phyloP scores from a whole-genome alignment of 2,329 filamentous ascomycete genomes.

The Cryphonectria japonica region DNA sequence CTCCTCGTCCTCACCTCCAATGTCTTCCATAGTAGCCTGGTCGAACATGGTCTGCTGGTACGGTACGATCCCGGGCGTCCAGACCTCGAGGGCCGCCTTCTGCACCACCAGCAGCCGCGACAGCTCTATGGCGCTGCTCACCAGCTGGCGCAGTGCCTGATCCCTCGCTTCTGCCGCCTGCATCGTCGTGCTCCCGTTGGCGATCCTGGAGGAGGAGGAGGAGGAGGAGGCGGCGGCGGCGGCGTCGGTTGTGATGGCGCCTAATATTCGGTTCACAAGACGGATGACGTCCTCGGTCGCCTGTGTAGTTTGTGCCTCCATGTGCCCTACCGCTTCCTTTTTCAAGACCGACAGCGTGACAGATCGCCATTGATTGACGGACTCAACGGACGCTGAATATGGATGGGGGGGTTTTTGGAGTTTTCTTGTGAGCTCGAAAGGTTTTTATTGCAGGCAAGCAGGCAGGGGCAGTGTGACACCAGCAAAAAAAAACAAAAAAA shows the following conservation, averaged over 20 bases:
- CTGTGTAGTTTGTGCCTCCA: slow-evolving; percentile 50
- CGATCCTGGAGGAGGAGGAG: slow-evolving; percentile 21
- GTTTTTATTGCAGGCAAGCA: not conserved
- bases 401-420: too few relatives aligned
- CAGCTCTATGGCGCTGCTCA: slow-evolving; percentile 58
- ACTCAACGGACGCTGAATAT: slow-evolving; percentile 48
- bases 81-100: slow-evolving; percentile 59
- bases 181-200: slow-evolving; percentile 30
- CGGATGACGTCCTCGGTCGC: slow-evolving; percentile 49
- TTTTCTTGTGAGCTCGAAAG: not conserved
- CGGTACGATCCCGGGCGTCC: slow-evolving; percentile 57
- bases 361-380: slow-evolving; percentile 69
- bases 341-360: slow-evolving; percentile 64
- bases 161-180: slow-evolving; percentile 50
- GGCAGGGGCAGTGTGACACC: not conserved
- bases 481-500: not conserved
- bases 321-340: slow-evolving; percentile 53
- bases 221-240: slow-evolving; percentile 29
- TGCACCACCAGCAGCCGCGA: slow-evolving; percentile 61
- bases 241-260: slow-evolving; percentile 49
- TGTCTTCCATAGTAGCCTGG: slow-evolving; percentile 65
- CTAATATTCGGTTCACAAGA: slow-evolving; percentile 54
- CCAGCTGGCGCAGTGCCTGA: slow-evolving; percentile 55
- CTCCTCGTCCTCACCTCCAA: slow-evolving; percentile 65
- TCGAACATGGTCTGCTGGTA: slow-evolving; percentile 63